Base-by-base conservation (phyloP, 805 yeast species). In the Yarrowia phangngaensis region DNA sequence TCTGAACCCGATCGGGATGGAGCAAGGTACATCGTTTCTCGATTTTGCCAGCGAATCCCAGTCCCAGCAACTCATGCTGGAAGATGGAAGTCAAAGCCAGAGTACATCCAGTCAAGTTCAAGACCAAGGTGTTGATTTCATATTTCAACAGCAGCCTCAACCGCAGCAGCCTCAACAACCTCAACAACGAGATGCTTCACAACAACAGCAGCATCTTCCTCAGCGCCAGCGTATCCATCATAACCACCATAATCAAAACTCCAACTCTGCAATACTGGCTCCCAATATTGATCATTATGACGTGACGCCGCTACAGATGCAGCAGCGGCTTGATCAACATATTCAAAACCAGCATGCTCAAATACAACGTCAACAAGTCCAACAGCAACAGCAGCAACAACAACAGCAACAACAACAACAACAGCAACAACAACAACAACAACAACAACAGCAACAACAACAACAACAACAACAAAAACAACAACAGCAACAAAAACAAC, bases 371-470 rank as follows among this genome's bases (percentile, higher is more conserved):
- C 32, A 38, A 27, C 13, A 31, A 38, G 30, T 27, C 9, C 45
- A 38, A 13, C 26, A 26, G 45, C 32, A 38, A 24, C 31, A 17
- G 22, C 45, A 24, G 15, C 45, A 36, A 6, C 45, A 36, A n/a
- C 45, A 36, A 4, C 24, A 28, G n/a, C 51, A 52, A 52, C n/a
- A 23, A 2, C 50, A 46, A 31, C 45, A 36, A 13, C 23, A 30
- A 6, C 54, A 52, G 16, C 15, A 23, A 26, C 52, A 50, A 23
- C 47, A 47, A 22, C 55, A 51, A 15, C 52, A 50, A 26, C 52
- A 45, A 14, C 53, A 38, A 13, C 51, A 40, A 14, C 54, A 43
- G 11, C 52, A 50, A 13, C 50, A 45, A 11, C 32, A 19, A 7
- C 54, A 36, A 11, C 46, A 32, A 7, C 45, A 26, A n/a, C 51